A percentile compares a stretch with the other conserved stretches of the same genome.
Evolutionary conservation across 139 green algal genomes (phyloP).

Genomic region (Ostreobium quekettii): DNA sequence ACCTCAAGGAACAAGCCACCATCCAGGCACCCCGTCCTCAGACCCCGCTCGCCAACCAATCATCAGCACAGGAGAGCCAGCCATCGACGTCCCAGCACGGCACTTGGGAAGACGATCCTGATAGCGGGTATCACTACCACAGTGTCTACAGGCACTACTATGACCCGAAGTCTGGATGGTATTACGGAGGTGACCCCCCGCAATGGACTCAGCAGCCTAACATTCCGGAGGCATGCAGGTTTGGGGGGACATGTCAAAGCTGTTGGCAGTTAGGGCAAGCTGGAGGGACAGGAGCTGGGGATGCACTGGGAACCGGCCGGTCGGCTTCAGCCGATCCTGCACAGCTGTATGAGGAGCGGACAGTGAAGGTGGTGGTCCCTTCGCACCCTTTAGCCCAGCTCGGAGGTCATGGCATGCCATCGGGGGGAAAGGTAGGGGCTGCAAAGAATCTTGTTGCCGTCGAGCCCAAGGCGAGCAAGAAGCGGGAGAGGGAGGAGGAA

Average conservation of each 20-base stretch:
- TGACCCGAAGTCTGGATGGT: background rate
- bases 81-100: background rate
- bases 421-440: slow-evolving; percentile 8
- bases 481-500: no score
- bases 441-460: no score
- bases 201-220: slow-evolving; percentile 4
- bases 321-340: no score
- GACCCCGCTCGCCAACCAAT: background rate
- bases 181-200: slow-evolving; percentile 9
- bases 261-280: no score
- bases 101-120: background rate
- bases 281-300: no score
- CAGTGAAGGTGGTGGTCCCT: background rate
- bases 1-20: no score
- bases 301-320: no score
- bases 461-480: no score
- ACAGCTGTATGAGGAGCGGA: slow-evolving; percentile 10
- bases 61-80: background rate
- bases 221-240: background rate
- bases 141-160: slow-evolving; percentile 2
- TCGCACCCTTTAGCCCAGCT: slow-evolving; percentile 1
- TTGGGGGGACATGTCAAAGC: no score
- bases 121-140: background rate
- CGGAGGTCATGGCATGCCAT: slow-evolving; percentile 15
- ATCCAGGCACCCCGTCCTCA: no score